Evolutionary conservation across 768 basidiomycete species (phyloP), one percentile per base, ranked within the genome.

Genomic region (Tylopilus rubrobrunneus): DNA sequence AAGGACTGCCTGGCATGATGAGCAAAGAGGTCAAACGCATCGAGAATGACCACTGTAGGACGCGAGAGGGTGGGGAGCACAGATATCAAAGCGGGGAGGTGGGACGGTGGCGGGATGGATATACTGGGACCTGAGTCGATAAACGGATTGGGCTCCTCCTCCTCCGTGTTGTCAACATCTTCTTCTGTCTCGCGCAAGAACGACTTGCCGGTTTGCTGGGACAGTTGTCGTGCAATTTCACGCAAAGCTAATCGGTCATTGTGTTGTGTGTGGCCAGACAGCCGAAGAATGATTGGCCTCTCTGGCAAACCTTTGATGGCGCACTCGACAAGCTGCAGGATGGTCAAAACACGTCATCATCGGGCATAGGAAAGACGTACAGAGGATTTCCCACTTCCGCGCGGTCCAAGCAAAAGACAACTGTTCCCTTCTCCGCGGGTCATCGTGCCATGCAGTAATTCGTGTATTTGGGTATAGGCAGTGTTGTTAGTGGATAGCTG

Each of bases 11-110:
- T 83, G 11, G 93, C 86, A 68, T 98, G 94, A 15, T 86, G 79
- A 3, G 92, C 86, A 68, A 98, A 99, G 27, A 94, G 78, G 67
- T 99, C 97, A 68, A 98, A 95, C 7, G 86, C 86, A 61, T 99
- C 97, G 1, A 98, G 78, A 40, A 98, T 71, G 36, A 98, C 77
- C 45, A 98, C 67, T 1, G 88, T 86, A 2, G 91, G 84, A n/a
- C 86, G 85, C 11, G 83, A 74, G 4, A 95, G 81, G 1, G 89
- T 89, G 4, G 92, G 85, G 1, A 97, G 76, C 21, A 87, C 69
- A 14, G 87, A 84, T 56, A 93, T 85, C 52, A 93, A 71, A 12
- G 84, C 77, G 15, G 88, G 85, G 23, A 92, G 77, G 57, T 89
- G 85, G 4, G 88, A 77, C 12, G 87, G 73, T 1, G 87, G 81